Evolutionary conservation across 2,329 filamentous ascomycete genomes (phyloP), one percentile per base, ranked within the genome.

Genomic region (Aureobasidium mangrovei): DNA sequence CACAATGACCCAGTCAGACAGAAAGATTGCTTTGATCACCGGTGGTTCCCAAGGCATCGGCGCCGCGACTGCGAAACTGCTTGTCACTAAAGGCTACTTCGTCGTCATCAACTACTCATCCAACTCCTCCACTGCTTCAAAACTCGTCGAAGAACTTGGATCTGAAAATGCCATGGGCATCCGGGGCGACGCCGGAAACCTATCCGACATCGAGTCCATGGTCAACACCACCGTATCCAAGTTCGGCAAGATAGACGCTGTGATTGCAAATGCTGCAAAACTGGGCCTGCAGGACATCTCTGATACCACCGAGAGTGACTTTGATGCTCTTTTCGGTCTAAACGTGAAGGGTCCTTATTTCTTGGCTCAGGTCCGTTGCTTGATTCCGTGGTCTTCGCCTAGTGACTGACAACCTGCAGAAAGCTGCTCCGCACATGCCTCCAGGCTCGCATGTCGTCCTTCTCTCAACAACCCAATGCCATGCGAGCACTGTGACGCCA

Each of bases 311-410:
- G 77, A 81, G 62, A 70, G 67, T 6, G 70, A 75, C 57, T 83
- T 77, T 61, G 78, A 81, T 58, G 58, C 56, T 6, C 67, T 66
- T 2, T 79, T 78, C 60, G 67, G 66, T 40, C 56, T 81, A 35
- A 82, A 82, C 62, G 78, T 82, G 54, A 82, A 81, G 62, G 79
- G 79, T 0, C 75, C 77, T 0, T 74, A 76, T 47, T 82, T 82
- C 57, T 65, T 83, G 3, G 70, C 65, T 7, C 70, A 75, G 63
- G 73, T 73, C 55, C 24, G 58, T 61, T 45, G 12, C 7, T 9
- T 18, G n/a, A 27, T 35, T 9, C 12, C 7, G 26, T 29, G 8
- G 8, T 18, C 24, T 9, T 10, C 2, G 4, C 7, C 7, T 0
- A 32, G 63, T 5, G 43, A 24, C 35, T 49, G 10, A 28, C 24